Percentiles rank a stretch among this genome's conserved stretches.
Evolutionary conservation across 1,139 yeast species (phyloP).

Genomic region (Saccharomyces hybrid): DNA sequence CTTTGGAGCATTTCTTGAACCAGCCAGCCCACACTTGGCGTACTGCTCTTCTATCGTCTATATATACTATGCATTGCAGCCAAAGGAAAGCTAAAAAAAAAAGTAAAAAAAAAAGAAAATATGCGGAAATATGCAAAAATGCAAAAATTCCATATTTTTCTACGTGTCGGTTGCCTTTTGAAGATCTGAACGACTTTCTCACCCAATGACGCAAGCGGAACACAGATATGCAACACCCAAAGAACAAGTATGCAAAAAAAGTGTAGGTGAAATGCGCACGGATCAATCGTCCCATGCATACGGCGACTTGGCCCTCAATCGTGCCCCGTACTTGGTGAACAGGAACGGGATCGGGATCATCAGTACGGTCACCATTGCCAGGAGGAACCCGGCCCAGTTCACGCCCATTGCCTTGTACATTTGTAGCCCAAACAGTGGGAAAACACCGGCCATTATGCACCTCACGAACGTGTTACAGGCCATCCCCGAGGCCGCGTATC

Average conservation of each 20-base stretch:
- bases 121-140: neutral
- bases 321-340: constrained; percentile 58
- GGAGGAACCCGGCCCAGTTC: constrained; percentile 53
- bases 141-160: neutral
- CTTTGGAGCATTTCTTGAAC: neutral
- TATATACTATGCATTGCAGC: neutral
- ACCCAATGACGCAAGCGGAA: neutral
- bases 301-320: constrained; percentile 53
- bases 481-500: constrained; percentile 68
- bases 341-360: constrained; percentile 71
- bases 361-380: constrained; percentile 47
- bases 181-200: neutral
- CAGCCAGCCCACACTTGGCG: neutral
- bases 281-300: constrained; percentile 34
- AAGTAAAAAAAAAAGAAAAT: neutral
- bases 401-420: constrained; percentile 49
- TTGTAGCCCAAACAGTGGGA: constrained; percentile 64
- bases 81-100: neutral
- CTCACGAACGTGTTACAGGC: constrained; percentile 73
- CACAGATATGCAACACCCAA: neutral
- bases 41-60: neutral
- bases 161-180: neutral
- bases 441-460: constrained; percentile 61
- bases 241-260: neutral
- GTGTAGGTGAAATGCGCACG: no score